Evolutionary conservation across 1,284 basidiomycete species (phyloP).

Genomic region (Irpex sp.): DNA sequence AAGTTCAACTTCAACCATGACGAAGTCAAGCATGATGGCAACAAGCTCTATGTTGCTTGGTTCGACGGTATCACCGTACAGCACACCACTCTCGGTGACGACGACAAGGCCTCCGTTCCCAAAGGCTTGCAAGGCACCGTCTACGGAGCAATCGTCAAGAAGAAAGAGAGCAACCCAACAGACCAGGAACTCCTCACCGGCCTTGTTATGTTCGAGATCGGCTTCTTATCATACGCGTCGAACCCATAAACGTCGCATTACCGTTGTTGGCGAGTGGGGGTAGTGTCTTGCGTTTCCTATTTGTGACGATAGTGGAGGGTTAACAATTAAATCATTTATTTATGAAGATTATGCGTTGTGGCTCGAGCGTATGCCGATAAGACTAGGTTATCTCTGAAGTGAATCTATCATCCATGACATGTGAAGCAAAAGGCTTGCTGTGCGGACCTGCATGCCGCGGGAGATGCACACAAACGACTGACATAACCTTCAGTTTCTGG

Average conservation of each 20-base stretch:
- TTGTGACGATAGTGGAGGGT: background rate
- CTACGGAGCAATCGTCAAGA: constrained; percentile 26
- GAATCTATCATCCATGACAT: no score
- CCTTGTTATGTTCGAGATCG: constrained; percentile 26
- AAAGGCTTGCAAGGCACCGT: constrained; percentile 24
- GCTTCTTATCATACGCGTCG: constrained; percentile 10
- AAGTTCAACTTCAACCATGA: constrained; percentile 22
- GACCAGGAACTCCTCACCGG: constrained; percentile 24
- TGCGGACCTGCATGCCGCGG: no score
- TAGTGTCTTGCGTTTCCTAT: no score
- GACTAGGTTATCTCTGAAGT: background rate
- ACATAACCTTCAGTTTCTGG: no score
- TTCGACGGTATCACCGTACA: constrained; percentile 31
- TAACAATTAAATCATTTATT: background rate
- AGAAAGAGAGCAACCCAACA: constrained; percentile 18
- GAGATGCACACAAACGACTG: no score
- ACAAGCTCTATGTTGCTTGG: constrained; percentile 33
- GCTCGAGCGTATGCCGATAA: background rate
- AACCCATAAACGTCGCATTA: constrained; percentile 3
- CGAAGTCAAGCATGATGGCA: constrained; percentile 17
- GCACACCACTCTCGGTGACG: constrained; percentile 27
- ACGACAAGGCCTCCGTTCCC: constrained; percentile 29
- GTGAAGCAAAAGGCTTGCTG: no score
- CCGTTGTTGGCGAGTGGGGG: no score
- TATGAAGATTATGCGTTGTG: background rate